Evolutionary conservation across 2,329 filamentous ascomycete genomes (phyloP).

Genomic region (Orbilia brochopaga): DNA sequence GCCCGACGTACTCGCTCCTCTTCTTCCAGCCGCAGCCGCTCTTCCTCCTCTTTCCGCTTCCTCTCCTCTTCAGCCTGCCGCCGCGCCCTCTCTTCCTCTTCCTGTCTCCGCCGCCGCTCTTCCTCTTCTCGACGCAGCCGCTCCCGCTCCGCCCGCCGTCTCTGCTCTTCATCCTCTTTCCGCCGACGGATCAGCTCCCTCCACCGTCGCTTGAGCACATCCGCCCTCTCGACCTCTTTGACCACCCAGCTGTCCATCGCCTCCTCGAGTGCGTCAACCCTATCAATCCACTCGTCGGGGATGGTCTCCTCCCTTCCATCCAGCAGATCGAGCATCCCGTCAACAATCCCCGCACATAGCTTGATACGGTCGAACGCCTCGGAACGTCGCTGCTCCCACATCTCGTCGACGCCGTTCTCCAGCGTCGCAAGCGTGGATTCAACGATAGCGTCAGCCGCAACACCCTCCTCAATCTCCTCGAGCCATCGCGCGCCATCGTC

Average conservation of each 20-base stretch:
- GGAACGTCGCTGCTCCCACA: slow-evolving; percentile 56
- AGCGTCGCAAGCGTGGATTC: slow-evolving; percentile 28
- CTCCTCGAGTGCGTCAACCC: slow-evolving; percentile 78
- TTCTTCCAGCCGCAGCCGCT: slow-evolving; percentile 33
- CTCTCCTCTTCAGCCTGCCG: slow-evolving; percentile 39
- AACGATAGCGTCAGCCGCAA: slow-evolving; percentile 55
- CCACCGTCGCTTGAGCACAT: slow-evolving; percentile 52
- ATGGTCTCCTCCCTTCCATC: slow-evolving; percentile 84
- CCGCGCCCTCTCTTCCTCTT: slow-evolving; percentile 30
- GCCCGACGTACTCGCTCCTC: slow-evolving; percentile 18
- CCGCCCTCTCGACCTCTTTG: slow-evolving; percentile 71
- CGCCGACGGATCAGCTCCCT: slow-evolving; percentile 23
- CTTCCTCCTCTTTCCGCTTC: slow-evolving; percentile 36
- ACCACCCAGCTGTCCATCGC: slow-evolving; percentile 82
- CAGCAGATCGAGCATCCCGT: slow-evolving; percentile 83
- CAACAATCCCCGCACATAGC: slow-evolving; percentile 74
- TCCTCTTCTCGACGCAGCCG: slow-evolving; percentile 31
- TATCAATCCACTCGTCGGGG: slow-evolving; percentile 84
- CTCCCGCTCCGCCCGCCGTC: slow-evolving; percentile 15
- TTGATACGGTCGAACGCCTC: slow-evolving; percentile 67
- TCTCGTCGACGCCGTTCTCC: slow-evolving; percentile 52
- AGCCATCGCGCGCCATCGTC: slow-evolving; percentile 53
- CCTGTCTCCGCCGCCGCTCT: slow-evolving; percentile 29
- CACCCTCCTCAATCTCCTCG: slow-evolving; percentile 55
- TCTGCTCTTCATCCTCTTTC: slow-evolving; percentile 26